Conservation (phyloP, 1,139 yeast genomes). For the Taphrina betulina region DNA sequence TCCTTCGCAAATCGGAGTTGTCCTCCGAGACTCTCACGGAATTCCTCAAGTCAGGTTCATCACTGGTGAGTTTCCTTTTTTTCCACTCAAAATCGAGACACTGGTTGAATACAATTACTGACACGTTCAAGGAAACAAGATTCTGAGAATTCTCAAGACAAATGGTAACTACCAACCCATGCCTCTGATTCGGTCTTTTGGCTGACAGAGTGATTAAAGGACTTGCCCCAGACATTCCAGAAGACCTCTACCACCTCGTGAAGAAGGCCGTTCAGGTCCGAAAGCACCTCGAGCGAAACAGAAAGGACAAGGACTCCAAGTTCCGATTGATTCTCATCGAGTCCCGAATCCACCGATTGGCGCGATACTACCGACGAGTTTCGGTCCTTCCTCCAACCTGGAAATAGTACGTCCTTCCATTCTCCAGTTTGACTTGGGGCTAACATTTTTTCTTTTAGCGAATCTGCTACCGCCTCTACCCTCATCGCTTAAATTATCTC, state of each 20-base stretch:
- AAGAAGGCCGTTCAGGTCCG: slow-evolving; percentile 99
- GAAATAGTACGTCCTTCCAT: slow-evolving; percentile 95
- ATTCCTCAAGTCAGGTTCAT: slow-evolving; percentile 95
- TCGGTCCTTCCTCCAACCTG: slow-evolving; percentile 36
- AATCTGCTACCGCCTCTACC: slow-evolving; percentile 83
- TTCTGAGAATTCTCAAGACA: slow-evolving; percentile 97
- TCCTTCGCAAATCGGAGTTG: slow-evolving; percentile 99
- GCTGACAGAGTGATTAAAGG: slow-evolving; percentile 50
- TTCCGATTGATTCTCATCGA: slow-evolving; percentile 99
- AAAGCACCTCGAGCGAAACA: slow-evolving; percentile 99
- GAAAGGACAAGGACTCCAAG: slow-evolving; percentile 99
- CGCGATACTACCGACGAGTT: slow-evolving; percentile 52
- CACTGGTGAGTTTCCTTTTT: slow-evolving; percentile 59
- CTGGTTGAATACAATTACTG: neutral
- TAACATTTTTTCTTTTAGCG: neutral
- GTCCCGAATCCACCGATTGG: slow-evolving; percentile 99
- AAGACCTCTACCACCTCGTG: slow-evolving; percentile 97
- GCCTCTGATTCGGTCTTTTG: slow-evolving; percentile 47
- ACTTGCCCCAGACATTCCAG: slow-evolving; percentile 99
- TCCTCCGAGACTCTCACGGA: slow-evolving; percentile 99
- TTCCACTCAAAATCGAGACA: neutral
- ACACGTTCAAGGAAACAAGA: slow-evolving; percentile 62
- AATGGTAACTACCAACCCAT: slow-evolving; percentile 62
- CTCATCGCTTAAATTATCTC: slow-evolving; percentile 72
- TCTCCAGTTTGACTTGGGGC: slow-evolving; percentile 78